Evolutionary conservation across 352 stramenopile genomes (phyloP), one percentile per base, ranked within the genome.

Genomic region (Phytopythium kandeliae): DNA sequence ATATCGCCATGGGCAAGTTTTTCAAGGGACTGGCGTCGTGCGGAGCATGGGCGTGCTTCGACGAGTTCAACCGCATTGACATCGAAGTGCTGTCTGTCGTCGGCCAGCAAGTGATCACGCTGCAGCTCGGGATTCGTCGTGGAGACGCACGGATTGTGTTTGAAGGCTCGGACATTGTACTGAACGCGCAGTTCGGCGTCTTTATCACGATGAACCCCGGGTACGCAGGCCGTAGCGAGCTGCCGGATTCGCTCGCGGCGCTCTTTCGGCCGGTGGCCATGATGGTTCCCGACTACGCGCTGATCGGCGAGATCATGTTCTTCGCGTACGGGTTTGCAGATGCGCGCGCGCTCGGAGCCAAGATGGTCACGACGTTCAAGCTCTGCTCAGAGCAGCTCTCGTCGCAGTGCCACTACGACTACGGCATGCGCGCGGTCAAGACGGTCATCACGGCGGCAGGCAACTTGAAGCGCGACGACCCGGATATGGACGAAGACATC

Each of bases 201-300:
- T 98, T 97, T 56, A 97, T 98, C 55, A 98, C 92, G 0, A 98
- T 98, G 92, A 98, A 98, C 65, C 92, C 92, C 2, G 92, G 84
- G 6, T 98, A 98, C 58, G 95, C 95, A 17, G 95, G 95, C 12
- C 88, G 95, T 6, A 96, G 89, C 0, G 95, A 98, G 49, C 68
- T 98, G 11, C 95, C 95, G 0, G 95, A 98, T 60, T 98, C 97
- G 16, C 72, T 98, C 4, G 92, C 96, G 31, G 95, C 93, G 10
- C 59, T 98, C 2, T 98, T 98, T 55, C 81, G 95, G 21, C 95
- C 95, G 0, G 95, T 98, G 24, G 95, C 95, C 5, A 98, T 98
- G 95, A 98, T 98, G 95, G 92, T 98, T 19, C 92, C 92, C 0
- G 92, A 98, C 62, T 98, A 98, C 55, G 90, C 86, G 6, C 89